Evolutionary conservation across 495 filamentous ascomycete genomes (phyloP), one percentile per base, ranked within the genome.

Genomic region (Lophium mytilinum): DNA sequence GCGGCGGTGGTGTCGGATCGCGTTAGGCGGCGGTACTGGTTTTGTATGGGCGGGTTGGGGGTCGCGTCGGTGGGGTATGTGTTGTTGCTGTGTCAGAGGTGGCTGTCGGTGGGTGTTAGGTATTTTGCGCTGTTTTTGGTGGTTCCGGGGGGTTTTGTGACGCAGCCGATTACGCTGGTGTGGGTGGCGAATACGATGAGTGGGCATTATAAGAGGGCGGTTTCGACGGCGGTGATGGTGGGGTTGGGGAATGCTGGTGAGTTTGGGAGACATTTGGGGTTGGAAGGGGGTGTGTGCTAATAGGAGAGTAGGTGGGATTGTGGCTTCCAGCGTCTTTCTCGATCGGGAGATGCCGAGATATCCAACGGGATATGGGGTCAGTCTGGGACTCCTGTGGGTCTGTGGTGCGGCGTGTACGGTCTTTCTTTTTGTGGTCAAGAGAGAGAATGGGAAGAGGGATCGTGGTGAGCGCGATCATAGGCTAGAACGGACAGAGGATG

Each of bases 391-490:
- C 67, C 63, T 76, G 5, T 80, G 76, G 73, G 49, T 83, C 9
- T 76, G 74, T 52, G 80, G 62, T 0, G 37, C 69, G 9, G 37
- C 73, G 34, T 64, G 61, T 52, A 70, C 69, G 37, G 64, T 69
- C 9, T 68, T 81, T 40, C 72, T 79, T 46, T 48, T 71, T 12
- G 75, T 73, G 15, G 75, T 70, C 2, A 56, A 39, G 54, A 19
- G 18, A n/a, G 68, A 71, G 61, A 72, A 69, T 49, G 49, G 41
- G 54, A 64, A 57, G 59, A 51, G 69, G n/a, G 75, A 79, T 9
- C 51, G 70, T 30, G 80, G 80, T 0, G 72, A 77, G 64, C 73
- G 79, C 45, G 76, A 86, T 65, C 53, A 72, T 60, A 69, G 75
- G 60, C 71, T 78, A 52, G 73, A 82, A 42, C 75, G 78, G 61